phyloP scores from a whole-genome alignment of 2,329 filamentous ascomycete species.

The Lachnellula subtilissima region DNA sequence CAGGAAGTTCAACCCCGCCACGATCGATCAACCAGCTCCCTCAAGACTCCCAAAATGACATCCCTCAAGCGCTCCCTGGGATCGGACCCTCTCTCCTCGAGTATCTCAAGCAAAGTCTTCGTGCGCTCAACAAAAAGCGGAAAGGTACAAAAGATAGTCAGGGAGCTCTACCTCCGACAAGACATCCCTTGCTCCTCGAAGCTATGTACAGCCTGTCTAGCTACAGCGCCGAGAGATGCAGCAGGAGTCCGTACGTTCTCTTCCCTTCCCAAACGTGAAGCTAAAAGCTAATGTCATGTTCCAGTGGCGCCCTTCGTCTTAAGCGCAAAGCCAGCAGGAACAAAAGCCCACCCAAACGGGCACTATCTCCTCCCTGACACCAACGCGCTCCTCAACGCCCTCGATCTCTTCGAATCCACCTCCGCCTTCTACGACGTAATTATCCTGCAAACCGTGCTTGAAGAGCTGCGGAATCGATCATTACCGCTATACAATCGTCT shows the following conservation, averaged over 20 bases:
- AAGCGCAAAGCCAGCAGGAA: conserved; percentile 81
- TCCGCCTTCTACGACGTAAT: conserved; percentile 95
- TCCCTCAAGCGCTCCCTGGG: conserved; percentile 57
- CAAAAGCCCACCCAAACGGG: conserved; percentile 74
- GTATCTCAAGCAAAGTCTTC: conserved; percentile 92
- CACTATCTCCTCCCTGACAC: conserved; percentile 96
- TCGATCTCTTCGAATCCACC: conserved; percentile 94
- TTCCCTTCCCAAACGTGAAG: neutral
- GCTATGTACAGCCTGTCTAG: conserved; percentile 72
- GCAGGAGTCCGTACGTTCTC: conserved; percentile 61
- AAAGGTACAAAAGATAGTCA: conserved; percentile 98
- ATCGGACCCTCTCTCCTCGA: conserved; percentile 54
- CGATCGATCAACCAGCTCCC: neutral
- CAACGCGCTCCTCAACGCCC: conserved; percentile 89
- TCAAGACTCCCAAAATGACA: conserved; percentile 44
- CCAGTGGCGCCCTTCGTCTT: conserved; percentile 78
- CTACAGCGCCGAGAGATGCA: conserved; percentile 72
- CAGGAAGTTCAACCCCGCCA: conserved; percentile 3
- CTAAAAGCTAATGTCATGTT: neutral
- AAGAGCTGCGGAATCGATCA: conserved; percentile 91
- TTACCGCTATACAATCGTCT: conserved; percentile 92
- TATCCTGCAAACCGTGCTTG: conserved; percentile 89
- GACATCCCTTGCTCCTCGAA: conserved; percentile 97
- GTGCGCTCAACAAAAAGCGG: conserved; percentile 91
- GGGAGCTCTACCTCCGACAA: conserved; percentile 90